Conservation (phyloP, 1,284 basidiomycete genomes). For the Leccinum fallax region DNA sequence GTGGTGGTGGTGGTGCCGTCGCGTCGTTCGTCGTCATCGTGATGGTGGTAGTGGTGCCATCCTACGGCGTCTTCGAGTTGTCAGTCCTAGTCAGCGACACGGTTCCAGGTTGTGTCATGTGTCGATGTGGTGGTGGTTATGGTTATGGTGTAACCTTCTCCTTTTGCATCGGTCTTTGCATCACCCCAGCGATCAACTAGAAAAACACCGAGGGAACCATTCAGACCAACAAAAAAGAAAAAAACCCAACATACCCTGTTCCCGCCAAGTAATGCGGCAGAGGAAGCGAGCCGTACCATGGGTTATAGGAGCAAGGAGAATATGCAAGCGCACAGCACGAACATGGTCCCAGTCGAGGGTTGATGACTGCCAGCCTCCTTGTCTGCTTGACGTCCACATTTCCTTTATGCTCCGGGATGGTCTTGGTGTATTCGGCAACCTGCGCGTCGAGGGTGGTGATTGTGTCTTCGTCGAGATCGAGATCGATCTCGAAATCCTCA, state of each 20-base stretch:
- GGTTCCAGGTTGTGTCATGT: too few relatives aligned
- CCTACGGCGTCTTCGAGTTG: too few relatives aligned
- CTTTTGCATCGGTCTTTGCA: constrained; percentile 80
- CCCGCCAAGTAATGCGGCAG: constrained; percentile 34
- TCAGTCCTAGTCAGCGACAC: too few relatives aligned
- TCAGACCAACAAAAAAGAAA: neutral
- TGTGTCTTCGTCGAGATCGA: constrained; percentile 42
- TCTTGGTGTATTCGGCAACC: constrained; percentile 60
- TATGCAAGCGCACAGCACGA: constrained; percentile 81
- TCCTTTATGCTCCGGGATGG: constrained; percentile 42
- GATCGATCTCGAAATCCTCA: constrained; percentile 63
- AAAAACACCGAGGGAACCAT: constrained; percentile 10
- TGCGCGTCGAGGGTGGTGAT: constrained; percentile 76
- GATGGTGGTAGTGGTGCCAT: too few relatives aligned
- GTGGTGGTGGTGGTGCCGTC: too few relatives aligned
- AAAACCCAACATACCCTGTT: constrained; percentile 46
- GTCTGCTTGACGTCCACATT: constrained; percentile 49
- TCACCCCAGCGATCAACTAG: constrained; percentile 73
- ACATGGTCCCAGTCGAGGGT: constrained; percentile 98
- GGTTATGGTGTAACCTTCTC: constrained; percentile 67
- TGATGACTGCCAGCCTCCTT: constrained; percentile 86
- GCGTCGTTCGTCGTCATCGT: too few relatives aligned
- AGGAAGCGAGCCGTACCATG: constrained; percentile 44
- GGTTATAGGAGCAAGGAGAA: constrained; percentile 87
- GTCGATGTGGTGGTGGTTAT: too few relatives aligned